Evolutionary conservation across 2,329 filamentous ascomycete species (phyloP), one percentile per base, ranked within the genome.

Genomic region (Calonectria pseudoturangicola): DNA sequence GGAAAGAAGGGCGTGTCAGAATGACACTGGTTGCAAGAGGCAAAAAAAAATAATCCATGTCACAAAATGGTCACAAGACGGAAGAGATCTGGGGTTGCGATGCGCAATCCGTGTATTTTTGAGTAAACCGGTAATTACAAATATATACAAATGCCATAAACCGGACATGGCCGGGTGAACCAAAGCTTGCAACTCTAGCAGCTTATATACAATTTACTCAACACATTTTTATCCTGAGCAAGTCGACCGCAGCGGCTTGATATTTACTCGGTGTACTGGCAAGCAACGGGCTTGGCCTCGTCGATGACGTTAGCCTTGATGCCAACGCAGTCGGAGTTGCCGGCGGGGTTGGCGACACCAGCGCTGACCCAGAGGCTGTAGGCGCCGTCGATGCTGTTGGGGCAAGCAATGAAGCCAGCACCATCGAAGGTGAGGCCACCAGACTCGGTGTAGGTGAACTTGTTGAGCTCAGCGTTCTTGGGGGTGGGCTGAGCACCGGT

Each of bases 331-430:
- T 76, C 81, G 50, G 78, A 18, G 73, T 83, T 82, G 15, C 82
- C 80, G 2, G 74, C 86, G 45, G 87, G 87, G 54, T 81, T 75
- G 2, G 45, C 9, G 36, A 79, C 43, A 3, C 83, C 85, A 2
- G 79, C 66, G 2, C 66, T 50, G 4, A 85, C 71, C 84, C 85
- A 86, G 71, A 87, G 63, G 56, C 70, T 76, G 85, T 85, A 90
- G 18, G 86, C 79, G 8, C 82, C 85, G 3, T 86, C 82, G n/a
- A 47, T 62, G 75, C 82, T 82, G 75, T 81, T 80, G 33, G 88
- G 88, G 85, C 91, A 92, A 12, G 89, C 90, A 68, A 89, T 76
- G 79, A 92, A 86, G 67, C 83, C 81, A 2, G 74, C 74, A 62
- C 86, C 86, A 41, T 84, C 79, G 68, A 91, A 87, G 60, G 81